phyloP scores from a whole-genome alignment of 2,329 filamentous ascomycete species.

The Colletotrichum somersetense region DNA sequence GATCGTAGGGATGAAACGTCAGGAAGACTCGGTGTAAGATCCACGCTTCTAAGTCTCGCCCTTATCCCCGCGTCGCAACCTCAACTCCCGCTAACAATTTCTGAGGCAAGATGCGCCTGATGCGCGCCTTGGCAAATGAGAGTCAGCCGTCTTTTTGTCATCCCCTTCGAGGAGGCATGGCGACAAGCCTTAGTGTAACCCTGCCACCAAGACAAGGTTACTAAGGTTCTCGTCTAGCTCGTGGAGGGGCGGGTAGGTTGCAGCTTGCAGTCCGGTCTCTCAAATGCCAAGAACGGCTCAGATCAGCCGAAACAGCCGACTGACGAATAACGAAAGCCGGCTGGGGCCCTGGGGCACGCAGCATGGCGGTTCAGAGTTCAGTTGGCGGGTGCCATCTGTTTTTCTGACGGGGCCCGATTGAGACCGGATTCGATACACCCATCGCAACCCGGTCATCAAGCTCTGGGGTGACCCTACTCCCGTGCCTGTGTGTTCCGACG shows the following conservation, averaged over 20 bases:
- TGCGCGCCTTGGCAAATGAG: slow-evolving; percentile 29
- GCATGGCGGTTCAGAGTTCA: slow-evolving; percentile 2
- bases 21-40: slow-evolving; percentile 16
- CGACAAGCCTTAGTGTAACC: slow-evolving; percentile 1
- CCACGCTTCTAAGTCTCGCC: slow-evolving; percentile 7
- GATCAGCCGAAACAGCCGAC: slow-evolving; percentile 40
- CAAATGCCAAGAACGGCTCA: slow-evolving; percentile 38
- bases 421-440: slow-evolving; percentile 31
- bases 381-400: slow-evolving; percentile 38
- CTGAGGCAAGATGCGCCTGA: slow-evolving; percentile 35
- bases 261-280: slow-evolving; percentile 33
- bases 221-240: slow-evolving; percentile 9
- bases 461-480: slow-evolving; percentile 27
- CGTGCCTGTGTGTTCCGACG: slow-evolving; percentile 9
- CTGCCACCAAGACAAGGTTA: background rate
- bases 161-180: background rate
- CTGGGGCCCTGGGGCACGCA: background rate
- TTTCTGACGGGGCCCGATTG: slow-evolving; percentile 20
- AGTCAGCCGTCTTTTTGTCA: background rate
- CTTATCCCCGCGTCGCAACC: background rate
- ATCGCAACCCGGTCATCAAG: slow-evolving; percentile 9
- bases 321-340: slow-evolving; percentile 14
- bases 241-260: slow-evolving; percentile 5
- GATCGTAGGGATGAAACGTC: slow-evolving; percentile 40
- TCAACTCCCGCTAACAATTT: slow-evolving; percentile 24